Conservation (phyloP, 2,329 filamentous ascomycete genomes). For the Amesomyces nigricolor region DNA sequence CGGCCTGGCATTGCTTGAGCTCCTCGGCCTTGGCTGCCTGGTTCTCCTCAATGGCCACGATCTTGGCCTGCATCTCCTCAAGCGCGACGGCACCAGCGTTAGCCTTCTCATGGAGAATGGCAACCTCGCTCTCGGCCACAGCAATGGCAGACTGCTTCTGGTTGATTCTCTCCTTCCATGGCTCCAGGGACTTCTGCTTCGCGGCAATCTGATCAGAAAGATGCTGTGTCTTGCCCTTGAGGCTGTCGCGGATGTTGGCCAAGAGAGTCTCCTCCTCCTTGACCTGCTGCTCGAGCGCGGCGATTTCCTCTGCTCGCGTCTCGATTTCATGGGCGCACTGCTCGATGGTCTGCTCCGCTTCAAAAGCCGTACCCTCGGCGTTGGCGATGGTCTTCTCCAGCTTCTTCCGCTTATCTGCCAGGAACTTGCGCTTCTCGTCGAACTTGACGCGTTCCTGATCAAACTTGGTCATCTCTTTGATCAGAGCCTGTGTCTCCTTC, state of each 20-base stretch:
- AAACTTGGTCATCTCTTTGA: conserved; percentile 85
- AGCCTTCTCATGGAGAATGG: conserved; percentile 83
- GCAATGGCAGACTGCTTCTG: conserved; percentile 92
- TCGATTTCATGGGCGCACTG: conserved; percentile 75
- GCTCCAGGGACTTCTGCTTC: conserved; percentile 91
- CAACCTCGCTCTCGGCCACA: conserved; percentile 88
- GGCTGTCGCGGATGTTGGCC: conserved; percentile 70
- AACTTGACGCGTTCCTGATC: conserved; percentile 97
- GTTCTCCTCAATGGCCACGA: conserved; percentile 65
- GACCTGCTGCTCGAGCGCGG: conserved; percentile 69
- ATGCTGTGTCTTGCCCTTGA: conserved; percentile 93
- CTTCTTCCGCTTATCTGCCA: conserved; percentile 88
- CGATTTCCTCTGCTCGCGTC: conserved; percentile 67
- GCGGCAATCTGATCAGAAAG: conserved; percentile 87
- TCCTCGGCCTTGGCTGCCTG: conserved; percentile 66
- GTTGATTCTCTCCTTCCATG: conserved; percentile 96
- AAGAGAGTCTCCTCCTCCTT: conserved; percentile 77
- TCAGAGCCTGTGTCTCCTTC: conserved; percentile 69
- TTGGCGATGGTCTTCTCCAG: conserved; percentile 80
- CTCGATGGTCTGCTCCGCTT: conserved; percentile 71
- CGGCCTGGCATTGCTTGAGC: conserved; percentile 67
- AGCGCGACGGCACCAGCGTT: conserved; percentile 81
- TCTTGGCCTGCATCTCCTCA: conserved; percentile 76
- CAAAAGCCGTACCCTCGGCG: conserved; percentile 66
- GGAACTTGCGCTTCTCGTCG: conserved; percentile 94